Evolutionary conservation across 768 basidiomycete genomes (phyloP).

Genomic region (Pleurotus salmoneostramineus): DNA sequence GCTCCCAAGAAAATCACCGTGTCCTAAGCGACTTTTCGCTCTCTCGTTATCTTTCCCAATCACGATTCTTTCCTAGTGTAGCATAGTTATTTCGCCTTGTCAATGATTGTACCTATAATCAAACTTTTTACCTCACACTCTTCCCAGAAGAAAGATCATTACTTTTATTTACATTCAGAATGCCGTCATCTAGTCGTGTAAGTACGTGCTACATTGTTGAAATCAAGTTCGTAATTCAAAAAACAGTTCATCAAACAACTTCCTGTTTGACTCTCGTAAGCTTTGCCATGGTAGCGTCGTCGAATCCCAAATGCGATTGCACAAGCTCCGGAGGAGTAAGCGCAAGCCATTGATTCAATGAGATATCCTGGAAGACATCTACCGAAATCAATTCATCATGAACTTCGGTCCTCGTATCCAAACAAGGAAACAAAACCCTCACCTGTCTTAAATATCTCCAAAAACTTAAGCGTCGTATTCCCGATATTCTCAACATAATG

Average conservation of each 20-base stretch:
- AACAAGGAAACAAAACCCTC: conserved; percentile 1
- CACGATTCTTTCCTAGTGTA: background rate
- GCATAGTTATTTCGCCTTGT: background rate
- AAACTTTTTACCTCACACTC: no score
- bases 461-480: conserved; percentile 41
- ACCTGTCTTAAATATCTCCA: conserved; percentile 46
- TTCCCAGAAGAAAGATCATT: no score
- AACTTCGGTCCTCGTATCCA: background rate
- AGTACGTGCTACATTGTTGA: no score
- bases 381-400: background rate
- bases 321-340: conserved; percentile 43
- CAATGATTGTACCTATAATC: no score
- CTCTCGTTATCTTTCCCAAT: background rate
- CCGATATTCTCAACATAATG: conserved; percentile 56
- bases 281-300: conserved; percentile 27
- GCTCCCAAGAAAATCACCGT: conserved; percentile 40
- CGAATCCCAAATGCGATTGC: conserved; percentile 37
- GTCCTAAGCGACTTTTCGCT: background rate
- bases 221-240: no score
- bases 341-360: conserved; percentile 29
- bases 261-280: conserved; percentile 36
- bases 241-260: conserved; percentile 21
- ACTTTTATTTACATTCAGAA: no score
- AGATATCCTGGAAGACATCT: conserved; percentile 30
- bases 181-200: no score